Base-by-base conservation (phyloP, 2,329 filamentous ascomycete genomes). In the Aspergillus flavus region DNA sequence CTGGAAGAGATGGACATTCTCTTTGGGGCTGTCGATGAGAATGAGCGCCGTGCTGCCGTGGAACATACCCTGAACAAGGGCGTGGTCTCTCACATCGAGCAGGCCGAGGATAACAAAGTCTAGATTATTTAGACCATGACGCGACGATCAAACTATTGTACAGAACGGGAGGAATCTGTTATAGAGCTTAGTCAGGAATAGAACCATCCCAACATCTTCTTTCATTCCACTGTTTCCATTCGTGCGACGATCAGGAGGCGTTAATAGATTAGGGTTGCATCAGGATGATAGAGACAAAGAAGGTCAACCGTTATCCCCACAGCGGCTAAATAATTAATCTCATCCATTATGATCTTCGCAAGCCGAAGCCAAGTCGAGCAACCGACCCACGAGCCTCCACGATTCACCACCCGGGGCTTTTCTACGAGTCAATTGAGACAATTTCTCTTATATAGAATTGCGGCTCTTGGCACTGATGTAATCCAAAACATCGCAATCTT, bases 1-100 rank as follows among this genome's bases (percentile, higher is more conserved):
- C 67, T 80, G 56, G 78, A 80, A 60, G 78, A 80, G 36, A 76
- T 80, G 70, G 77, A 82, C 48, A 50, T 72, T 30, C 62, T 75
- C 1, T 75, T 75, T 34, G 71, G 71, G 68, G 73, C 62, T 57
- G 67, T 73, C 30, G 64, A 72, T 45, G 71, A 69, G 39, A 61
- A 61, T 11, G 70, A 70, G 53, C 60, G 71, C 30, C 65, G 61
- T 1, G 71, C 70, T 21, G 70, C 72, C 53, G 67, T 74, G 32
- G 70, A 73, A 58, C 63, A 70, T 14, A 71, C 69, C 4, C 21
- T 73, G 59, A 67, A 73, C 21, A 74, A 73, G 67, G 64, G 64
- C 7, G 66, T 71, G 3, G 53, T 69, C 9, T 50, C 62, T 30
- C 71, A 73, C 53, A 63, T 64, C 6, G 72, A 73, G 64, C 64